These are phyloP conservation scores for Miscanthus lutarioriparius DNA, from an alignment of 176 grass and related monocot genomes.

Conservation along the genomic window DNA sequence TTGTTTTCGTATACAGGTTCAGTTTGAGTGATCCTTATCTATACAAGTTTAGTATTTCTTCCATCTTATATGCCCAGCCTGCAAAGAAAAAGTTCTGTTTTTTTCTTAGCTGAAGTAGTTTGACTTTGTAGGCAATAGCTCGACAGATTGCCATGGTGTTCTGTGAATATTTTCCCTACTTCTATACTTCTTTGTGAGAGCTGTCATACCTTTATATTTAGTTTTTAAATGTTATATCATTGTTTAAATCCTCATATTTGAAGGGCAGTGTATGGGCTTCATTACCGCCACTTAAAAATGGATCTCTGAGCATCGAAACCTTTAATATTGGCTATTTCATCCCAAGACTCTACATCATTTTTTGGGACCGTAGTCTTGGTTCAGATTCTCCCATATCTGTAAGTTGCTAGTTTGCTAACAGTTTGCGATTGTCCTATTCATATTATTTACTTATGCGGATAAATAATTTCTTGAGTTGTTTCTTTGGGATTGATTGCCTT, in stretches of 20 bases:
- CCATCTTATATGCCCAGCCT: too few relatives aligned
- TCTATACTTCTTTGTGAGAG: too few relatives aligned
- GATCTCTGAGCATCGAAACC: slow-evolving; percentile 59
- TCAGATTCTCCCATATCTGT: slow-evolving; percentile 98
- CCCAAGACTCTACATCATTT: slow-evolving; percentile 84
- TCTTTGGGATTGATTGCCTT: slow-evolving; percentile 92
- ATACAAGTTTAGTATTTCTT: too few relatives aligned
- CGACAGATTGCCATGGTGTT: too few relatives aligned
- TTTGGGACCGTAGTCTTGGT: slow-evolving; percentile 84
- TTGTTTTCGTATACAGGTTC: too few relatives aligned
- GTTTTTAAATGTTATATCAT: slow-evolving; percentile 21
- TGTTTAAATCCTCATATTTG: slow-evolving; percentile 65
- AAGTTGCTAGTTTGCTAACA: slow-evolving; percentile 35
- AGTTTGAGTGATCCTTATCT: too few relatives aligned
- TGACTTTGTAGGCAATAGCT: too few relatives aligned
- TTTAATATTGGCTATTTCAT: slow-evolving; percentile 74
- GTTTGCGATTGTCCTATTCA: slow-evolving; percentile 1
- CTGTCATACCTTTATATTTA: slow-evolving; percentile 19
- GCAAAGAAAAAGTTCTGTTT: too few relatives aligned
- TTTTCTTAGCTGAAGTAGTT: too few relatives aligned
- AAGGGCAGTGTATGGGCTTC: slow-evolving; percentile 99
- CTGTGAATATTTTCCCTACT: too few relatives aligned
- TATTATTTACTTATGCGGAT: slow-evolving; percentile 16
- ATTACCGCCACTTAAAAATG: slow-evolving; percentile 73
- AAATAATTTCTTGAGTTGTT: slow-evolving; percentile 30